Base-by-base conservation (phyloP, 768 basidiomycete species). In the Asterophora lycoperdoides region DNA sequence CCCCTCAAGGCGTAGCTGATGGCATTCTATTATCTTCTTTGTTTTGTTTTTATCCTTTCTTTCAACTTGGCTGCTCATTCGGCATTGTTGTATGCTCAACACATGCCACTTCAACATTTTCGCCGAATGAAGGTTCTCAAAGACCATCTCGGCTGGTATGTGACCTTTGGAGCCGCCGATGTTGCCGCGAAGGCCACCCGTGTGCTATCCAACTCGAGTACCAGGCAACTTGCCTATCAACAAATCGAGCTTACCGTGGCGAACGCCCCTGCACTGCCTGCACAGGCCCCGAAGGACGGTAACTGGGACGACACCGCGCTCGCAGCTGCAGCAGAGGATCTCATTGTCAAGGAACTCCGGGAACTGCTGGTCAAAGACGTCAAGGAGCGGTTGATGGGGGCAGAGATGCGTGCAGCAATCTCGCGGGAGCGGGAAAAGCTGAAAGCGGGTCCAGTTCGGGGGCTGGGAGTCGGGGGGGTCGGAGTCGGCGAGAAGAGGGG, bases 131-230 rank as follows among this genome's bases (percentile, higher is more conserved):
- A 90, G 87, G 75, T 93, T 20, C 69, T 92, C 1, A 78, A 80
- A 53, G 87, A 88, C 62, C 76, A 78, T 43, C 66, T 69, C 1
- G 86, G 83, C 8, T 86, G 89, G 75, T 94, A 93, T 60, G 77
- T 93, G 54, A 87, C 91, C 3, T 97, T 96, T 63, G 60, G 69
- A 15, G 78, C 80, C 4, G 61, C 72, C 2, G 79, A 79, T 46
- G 63, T 77, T 0, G 93, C 93, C 0, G 72, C 81, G 5, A 74
- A 84, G 3, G 88, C 90, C 0, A 75, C 76, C 8, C 77, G 79
- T 55, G 82, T 89, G 3, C 76, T 93, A 30, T 70, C 52, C 41
- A 55, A 68, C 51, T 66, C 68, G 5, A 70, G 66, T 5, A 68
- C 70, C 10, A 78, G 77, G 34, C 79, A 72, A 49, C 75, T 89